Base-by-base conservation (phyloP, 257 asterid species). In the Solanum tarijense region DNA sequence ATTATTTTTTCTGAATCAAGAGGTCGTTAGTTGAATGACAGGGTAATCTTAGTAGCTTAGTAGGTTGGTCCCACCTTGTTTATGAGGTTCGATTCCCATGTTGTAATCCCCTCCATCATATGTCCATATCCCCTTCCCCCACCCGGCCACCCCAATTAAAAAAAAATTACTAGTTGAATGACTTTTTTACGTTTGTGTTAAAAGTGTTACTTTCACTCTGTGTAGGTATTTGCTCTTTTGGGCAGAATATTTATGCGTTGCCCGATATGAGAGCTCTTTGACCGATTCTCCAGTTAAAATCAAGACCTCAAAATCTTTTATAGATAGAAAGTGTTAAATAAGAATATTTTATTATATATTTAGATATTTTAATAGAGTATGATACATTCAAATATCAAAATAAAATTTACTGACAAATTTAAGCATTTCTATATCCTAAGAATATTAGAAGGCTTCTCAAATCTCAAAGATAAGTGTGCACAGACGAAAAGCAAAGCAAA, bases 371-470 rank as follows among this genome's bases (percentile, higher is more conserved):
- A 58, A 0, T 48, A 14, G 8, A 48, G 0, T 5, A 48, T 48
- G 0, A 48, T 5, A 48, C 2, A 48, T 48, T 41, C 5, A 41
- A 41, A 11, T 48, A 48, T 48, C 0, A 5, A 14, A 48, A 48
- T 14, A 48, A 48, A 48, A 48, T 5, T 55, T 55, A 7, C 5
- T 1, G 1, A 55, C 0, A 55, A 55, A 20, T 55, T 20, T 55
- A 55, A 20, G 1, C 3, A 1, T 3, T 0, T 0, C 0, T 9
- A 18, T 20, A 6, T 20, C 2, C 2, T 20, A 55, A 55, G 3
- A 20, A 18, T 55, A 0, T 7, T 55, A 0, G 21, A 48, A 48
- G 21, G 20, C 5, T 7, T 55, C 11, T 55, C 65, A 55, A 55
- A 55, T 55, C 2, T 55, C n/a, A 2, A 18, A 55, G 65, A 55